These are phyloP conservation scores for Cercospora beticola DNA, from an alignment of 2,329 filamentous ascomycete species.

Conservation along the genomic window DNA sequence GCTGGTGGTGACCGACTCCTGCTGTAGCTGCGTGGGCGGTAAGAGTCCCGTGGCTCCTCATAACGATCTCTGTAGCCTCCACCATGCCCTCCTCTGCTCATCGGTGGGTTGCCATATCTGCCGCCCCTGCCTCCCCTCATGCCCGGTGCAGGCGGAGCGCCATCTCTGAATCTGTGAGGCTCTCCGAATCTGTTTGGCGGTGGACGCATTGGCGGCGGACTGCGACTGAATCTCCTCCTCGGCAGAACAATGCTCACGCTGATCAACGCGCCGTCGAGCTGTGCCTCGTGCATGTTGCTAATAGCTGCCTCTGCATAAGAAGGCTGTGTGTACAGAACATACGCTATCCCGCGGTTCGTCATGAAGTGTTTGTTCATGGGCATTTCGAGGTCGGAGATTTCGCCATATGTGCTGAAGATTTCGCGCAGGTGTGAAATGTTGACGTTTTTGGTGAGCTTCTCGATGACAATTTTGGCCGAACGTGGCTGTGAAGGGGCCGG, in stretches of 20 bases:
- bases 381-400: constrained; percentile 82
- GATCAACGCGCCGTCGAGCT: constrained; percentile 73
- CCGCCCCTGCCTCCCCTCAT: constrained; percentile 25
- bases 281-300: constrained; percentile 95
- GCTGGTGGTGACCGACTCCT: constrained; percentile 21
- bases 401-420: constrained; percentile 87
- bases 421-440: constrained; percentile 84
- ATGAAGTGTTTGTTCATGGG: constrained; percentile 84
- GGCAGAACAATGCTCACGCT: constrained; percentile 87
- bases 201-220: constrained; percentile 69
- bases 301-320: constrained; percentile 79
- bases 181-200: constrained; percentile 52
- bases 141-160: constrained; percentile 31
- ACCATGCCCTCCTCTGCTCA: constrained; percentile 29
- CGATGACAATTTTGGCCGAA: constrained; percentile 76
- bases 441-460: constrained; percentile 93
- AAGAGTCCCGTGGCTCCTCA: constrained; percentile 31
- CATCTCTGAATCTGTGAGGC: constrained; percentile 38
- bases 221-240: constrained; percentile 75
- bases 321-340: constrained; percentile 78
- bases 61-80: constrained; percentile 34
- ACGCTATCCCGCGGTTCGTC: constrained; percentile 89
- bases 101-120: constrained; percentile 23
- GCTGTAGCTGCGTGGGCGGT: constrained; percentile 30
- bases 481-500: constrained; percentile 25